Base-by-base conservation (phyloP, 257 asterid species). In the Forsythia viridissima region DNA sequence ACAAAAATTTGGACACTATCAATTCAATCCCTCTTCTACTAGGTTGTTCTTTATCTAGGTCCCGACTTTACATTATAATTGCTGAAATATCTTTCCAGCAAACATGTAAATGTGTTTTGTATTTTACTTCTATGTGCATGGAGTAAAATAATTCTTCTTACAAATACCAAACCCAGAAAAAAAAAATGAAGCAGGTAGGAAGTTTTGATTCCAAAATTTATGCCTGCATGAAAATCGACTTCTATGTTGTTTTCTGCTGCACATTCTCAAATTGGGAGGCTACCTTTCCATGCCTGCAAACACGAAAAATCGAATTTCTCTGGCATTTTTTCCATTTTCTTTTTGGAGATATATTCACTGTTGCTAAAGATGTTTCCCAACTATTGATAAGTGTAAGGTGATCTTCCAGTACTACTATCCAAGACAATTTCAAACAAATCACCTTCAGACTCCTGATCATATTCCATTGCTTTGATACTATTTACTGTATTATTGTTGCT, bases 351-450 rank as follows among this genome's bases (percentile, higher is more conserved):
- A 8, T n/a, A 6, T 57, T n/a, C 24, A 20, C 39, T 8, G 38
- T 3, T 4, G 38, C 3, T 2, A 8, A 9, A 63, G 10, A 21
- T 24, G 11, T 57, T 71, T 59, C 9, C 13, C 21, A n/a, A 36
- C 70, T 88, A 80, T 11, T 80, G 80, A 48, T 48, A 76, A 39
- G 84, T 46, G 68, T 83, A 77, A 0, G 98, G 91, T 52, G 96
- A 91, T 79, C 88, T 89, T 57, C 88, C 91, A 9, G 72, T 74
- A 48, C 85, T 74, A 48, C 85, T 86, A 72, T 93, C 98, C 80
- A 95, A 81, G 30, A 88, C 94, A 77, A 95, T 95, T 77, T 95
- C 98, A 74, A 95, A 95, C 82, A 93, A 77, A 79, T 95, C 99
- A 65, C 97, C 98, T 72, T 95, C 98, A 41, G 98, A 93, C 73